Conservation (phyloP, 163 green algal genomes). For the Scenedesmus sp. region DNA sequence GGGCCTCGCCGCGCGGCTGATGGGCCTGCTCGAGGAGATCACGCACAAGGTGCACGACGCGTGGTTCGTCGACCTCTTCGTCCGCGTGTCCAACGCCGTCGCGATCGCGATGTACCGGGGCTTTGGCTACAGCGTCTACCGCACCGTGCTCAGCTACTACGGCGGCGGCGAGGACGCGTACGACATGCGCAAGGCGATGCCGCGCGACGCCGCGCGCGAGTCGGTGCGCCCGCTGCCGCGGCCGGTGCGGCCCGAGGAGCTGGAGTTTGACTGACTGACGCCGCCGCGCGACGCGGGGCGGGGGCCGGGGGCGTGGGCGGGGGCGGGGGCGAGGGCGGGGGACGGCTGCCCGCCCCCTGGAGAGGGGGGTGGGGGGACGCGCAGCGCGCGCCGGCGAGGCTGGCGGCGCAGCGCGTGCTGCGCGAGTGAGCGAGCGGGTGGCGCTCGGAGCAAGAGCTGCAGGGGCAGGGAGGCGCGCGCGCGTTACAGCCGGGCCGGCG, state of each 20-base stretch:
- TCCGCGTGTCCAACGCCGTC: conserved; percentile 89
- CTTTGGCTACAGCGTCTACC: conserved; percentile 85
- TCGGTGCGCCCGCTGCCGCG: conserved; percentile 81
- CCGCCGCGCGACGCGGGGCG: too few species aligned
- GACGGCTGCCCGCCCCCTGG: too few species aligned
- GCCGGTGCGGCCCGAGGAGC: conserved; percentile 29
- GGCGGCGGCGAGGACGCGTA: conserved; percentile 66
- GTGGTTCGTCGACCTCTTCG: conserved; percentile 99
- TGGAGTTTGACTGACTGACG: conserved; percentile 45
- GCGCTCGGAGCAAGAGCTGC: too few species aligned
- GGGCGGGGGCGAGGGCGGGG: too few species aligned
- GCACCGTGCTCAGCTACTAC: conserved; percentile 81
- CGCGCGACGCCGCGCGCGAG: conserved; percentile 81
- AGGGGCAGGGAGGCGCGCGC: too few species aligned
- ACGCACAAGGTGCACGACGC: conserved; percentile 91
- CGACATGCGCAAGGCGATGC: conserved; percentile 99
- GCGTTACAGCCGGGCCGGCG: too few species aligned
- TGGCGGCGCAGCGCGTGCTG: too few species aligned
- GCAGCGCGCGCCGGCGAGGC: too few species aligned
- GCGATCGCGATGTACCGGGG: conserved; percentile 97
- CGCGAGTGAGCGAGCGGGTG: too few species aligned
- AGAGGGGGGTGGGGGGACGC: too few species aligned
- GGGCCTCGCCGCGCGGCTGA: conserved; percentile 93
- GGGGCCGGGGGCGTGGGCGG: too few species aligned
- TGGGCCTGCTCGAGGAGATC: conserved; percentile 92